These are phyloP conservation scores for Colletotrichum cuscutae DNA, from an alignment of 2,329 filamentous ascomycete genomes.

Conservation along the genomic window DNA sequence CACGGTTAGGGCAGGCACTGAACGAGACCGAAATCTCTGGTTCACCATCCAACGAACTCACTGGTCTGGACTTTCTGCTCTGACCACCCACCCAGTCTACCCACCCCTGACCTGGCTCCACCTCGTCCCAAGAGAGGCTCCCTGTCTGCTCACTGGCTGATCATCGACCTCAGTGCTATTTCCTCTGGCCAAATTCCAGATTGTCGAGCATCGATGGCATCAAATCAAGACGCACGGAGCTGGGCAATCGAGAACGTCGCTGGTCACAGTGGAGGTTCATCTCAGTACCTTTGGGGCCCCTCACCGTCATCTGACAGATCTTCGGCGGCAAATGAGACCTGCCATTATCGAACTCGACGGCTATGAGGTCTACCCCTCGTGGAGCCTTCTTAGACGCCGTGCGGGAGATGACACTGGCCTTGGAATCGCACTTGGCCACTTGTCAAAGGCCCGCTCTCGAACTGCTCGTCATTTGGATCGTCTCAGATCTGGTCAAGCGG, in stretches of 20 bases:
- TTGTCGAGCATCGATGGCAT: conserved; percentile 19
- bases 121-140: conserved; percentile 24
- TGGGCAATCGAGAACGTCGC: conserved; percentile 3
- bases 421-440: conserved; percentile 28
- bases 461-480: conserved; percentile 19
- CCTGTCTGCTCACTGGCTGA: conserved; percentile 26
- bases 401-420: conserved; percentile 17
- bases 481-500: conserved; percentile 27
- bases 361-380: conserved; percentile 12
- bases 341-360: neutral
- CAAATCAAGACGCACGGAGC: conserved; percentile 17
- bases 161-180: conserved; percentile 19
- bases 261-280: conserved; percentile 16
- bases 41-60: conserved; percentile 2
- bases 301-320: conserved; percentile 19
- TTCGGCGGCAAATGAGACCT: conserved; percentile 30
- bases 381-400: conserved; percentile 20
- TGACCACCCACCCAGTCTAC: conserved; percentile 26
- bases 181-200: conserved; percentile 17
- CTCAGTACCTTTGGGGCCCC: neutral
- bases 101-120: conserved; percentile 29
- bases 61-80: conserved; percentile 19
- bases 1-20: neutral
- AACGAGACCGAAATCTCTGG: neutral
- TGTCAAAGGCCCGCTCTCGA: conserved; percentile 25